Conservation (phyloP, 2,329 filamentous ascomycete species). For the Botrytis hyacinthi region DNA sequence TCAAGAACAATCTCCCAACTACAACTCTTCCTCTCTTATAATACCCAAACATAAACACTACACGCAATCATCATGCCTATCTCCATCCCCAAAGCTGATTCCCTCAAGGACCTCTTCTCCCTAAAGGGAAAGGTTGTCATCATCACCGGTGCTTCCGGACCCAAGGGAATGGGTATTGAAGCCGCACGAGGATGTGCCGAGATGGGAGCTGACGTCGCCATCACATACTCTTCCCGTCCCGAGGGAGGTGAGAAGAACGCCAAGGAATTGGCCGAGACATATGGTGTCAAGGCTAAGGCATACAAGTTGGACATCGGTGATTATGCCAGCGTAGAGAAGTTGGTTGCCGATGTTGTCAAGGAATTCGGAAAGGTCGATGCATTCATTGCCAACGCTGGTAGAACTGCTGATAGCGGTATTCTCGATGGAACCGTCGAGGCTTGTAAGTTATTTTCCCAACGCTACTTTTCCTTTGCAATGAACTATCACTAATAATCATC, state of each 20-base stretch:
- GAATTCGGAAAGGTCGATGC: slow-evolving; percentile 71
- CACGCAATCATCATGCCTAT: slow-evolving; percentile 50
- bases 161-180: slow-evolving; percentile 67
- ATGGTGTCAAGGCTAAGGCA: slow-evolving; percentile 64
- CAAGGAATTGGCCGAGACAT: slow-evolving; percentile 56
- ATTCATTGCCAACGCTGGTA: slow-evolving; percentile 69
- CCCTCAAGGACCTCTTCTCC: slow-evolving; percentile 60
- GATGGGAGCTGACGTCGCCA: slow-evolving; percentile 61
- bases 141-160: slow-evolving; percentile 61
- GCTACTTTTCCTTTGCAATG: neutral
- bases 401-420: slow-evolving; percentile 66
- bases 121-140: slow-evolving; percentile 61
- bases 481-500: neutral
- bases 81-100: slow-evolving; percentile 54
- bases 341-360: slow-evolving; percentile 57
- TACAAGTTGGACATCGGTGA: slow-evolving; percentile 63
- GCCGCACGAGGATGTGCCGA: slow-evolving; percentile 64
- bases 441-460: slow-evolving; percentile 42
- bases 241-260: slow-evolving; percentile 65
- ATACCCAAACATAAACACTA: neutral
- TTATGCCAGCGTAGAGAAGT: slow-evolving; percentile 50
- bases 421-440: slow-evolving; percentile 65
- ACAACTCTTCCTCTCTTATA: neutral
- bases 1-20: neutral
- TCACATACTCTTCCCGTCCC: slow-evolving; percentile 64